Percentiles rank a stretch among this genome's conserved stretches.
Evolutionary conservation across 2,329 filamentous ascomycete species (phyloP).

Genomic region (Scedosporium apiospermum): DNA sequence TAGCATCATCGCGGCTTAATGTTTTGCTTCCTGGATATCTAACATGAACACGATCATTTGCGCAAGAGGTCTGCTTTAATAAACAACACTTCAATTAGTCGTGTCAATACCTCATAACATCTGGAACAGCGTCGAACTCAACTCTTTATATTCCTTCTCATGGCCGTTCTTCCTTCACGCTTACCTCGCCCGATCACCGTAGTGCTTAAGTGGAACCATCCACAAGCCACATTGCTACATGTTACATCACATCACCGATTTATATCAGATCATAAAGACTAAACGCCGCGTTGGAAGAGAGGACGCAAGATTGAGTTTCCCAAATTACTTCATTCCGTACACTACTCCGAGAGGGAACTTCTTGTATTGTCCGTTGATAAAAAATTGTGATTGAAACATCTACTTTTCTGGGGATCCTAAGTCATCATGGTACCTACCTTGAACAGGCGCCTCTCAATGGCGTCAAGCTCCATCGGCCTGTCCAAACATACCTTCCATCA

Average conservation of each 20-base stretch:
- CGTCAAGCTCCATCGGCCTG: slow-evolving; percentile 39
- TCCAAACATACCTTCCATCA: slow-evolving; percentile 36
- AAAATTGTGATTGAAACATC: too few species aligned
- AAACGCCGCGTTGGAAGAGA: too few species aligned
- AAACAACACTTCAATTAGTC: too few species aligned
- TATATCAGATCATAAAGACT: background rate
- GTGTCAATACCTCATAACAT: background rate
- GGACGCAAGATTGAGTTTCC: background rate
- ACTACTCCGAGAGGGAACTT: background rate
- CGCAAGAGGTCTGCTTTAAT: too few species aligned
- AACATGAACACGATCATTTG: too few species aligned
- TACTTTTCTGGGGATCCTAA: background rate
- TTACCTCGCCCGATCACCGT: too few species aligned
- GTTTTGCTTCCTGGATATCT: too few species aligned
- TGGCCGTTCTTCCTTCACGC: background rate
- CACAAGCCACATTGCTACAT: background rate
- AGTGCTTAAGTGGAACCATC: background rate
- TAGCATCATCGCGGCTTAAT: background rate
- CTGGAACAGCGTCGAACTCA: too few species aligned
- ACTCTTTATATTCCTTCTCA: too few species aligned
- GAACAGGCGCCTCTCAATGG: slow-evolving; percentile 36
- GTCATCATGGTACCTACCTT: slow-evolving; percentile 3
- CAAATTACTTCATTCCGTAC: background rate
- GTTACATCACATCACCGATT: background rate
- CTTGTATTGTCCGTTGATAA: too few species aligned